These are phyloP conservation scores for Gracilaria gracilis DNA, from an alignment of 23 red algal genomes.

Conservation along the genomic window DNA sequence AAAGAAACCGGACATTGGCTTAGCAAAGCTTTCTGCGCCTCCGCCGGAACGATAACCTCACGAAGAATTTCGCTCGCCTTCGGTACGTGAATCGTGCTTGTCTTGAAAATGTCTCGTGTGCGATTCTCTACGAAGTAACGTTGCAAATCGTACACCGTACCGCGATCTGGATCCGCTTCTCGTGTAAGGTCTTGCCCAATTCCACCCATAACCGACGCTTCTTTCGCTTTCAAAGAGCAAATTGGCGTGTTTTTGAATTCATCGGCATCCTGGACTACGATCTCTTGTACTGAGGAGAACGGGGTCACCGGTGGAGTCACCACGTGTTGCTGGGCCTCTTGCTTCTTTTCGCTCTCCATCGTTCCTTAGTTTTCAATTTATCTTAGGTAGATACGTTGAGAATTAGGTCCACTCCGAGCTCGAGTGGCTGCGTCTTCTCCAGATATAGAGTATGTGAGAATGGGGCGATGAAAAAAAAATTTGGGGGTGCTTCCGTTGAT, in stretches of 20 bases:
- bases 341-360: slow-evolving; percentile 1
- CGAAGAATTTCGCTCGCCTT: slow-evolving; percentile 15
- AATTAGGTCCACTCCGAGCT: neutral
- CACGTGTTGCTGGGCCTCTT: neutral
- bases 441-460: too few species aligned
- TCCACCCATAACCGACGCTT: neutral
- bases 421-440: neutral
- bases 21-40: slow-evolving; percentile 21
- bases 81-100: slow-evolving; percentile 36
- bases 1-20: slow-evolving; percentile 29
- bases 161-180: neutral
- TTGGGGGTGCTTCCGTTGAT: neutral
- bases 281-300: neutral
- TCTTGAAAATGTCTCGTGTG: slow-evolving; percentile 50
- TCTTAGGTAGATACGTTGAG: neutral
- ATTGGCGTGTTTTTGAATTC: neutral
- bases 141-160: slow-evolving; percentile 15
- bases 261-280: neutral
- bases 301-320: neutral
- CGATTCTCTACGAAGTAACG: slow-evolving; percentile 53
- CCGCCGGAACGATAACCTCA: neutral
- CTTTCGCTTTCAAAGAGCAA: neutral
- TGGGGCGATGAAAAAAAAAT: neutral
- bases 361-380: neutral
- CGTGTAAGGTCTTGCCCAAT: slow-evolving; percentile 2